Evolutionary conservation across 2,329 filamentous ascomycete species (phyloP).

Genomic region (Microdochium trichocladiopsis): DNA sequence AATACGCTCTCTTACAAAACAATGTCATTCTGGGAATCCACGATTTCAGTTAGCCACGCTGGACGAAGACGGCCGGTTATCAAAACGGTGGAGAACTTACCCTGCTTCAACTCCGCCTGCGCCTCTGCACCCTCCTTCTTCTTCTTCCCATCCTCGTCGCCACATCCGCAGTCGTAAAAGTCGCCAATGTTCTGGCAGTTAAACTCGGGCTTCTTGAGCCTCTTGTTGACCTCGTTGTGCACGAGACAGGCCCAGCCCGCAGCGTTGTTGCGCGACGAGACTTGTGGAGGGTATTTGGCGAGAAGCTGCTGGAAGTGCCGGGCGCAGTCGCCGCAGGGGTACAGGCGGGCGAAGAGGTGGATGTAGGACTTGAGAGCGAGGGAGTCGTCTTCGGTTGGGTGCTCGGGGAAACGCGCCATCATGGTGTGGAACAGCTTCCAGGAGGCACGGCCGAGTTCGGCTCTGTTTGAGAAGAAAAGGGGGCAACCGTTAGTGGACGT

Average conservation of each 20-base stretch:
- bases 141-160: conserved; percentile 50
- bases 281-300: conserved; percentile 57
- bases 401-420: conserved; percentile 62
- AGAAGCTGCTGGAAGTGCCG: conserved; percentile 59
- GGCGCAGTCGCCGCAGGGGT: conserved; percentile 65
- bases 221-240: conserved; percentile 61
- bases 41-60: too few relatives aligned
- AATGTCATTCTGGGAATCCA: too few relatives aligned
- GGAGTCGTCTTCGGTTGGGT: conserved; percentile 55
- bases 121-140: conserved; percentile 18
- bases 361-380: conserved; percentile 58
- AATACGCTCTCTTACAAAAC: too few relatives aligned
- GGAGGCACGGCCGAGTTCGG: conserved; percentile 59
- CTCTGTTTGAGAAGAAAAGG: conserved; percentile 32
- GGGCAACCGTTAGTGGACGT: not conserved
- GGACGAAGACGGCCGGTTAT: too few relatives aligned
- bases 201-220: conserved; percentile 53
- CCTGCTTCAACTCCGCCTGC: conserved; percentile 19
- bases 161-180: conserved; percentile 66
- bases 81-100: too few relatives aligned
- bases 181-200: conserved; percentile 63
- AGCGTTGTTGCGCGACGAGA: conserved; percentile 53
- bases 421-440: conserved; percentile 68
- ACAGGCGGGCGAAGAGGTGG: conserved; percentile 59
- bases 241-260: conserved; percentile 63